Base-by-base conservation (phyloP, 1,139 yeast genomes). In the Candida sp. region DNA sequence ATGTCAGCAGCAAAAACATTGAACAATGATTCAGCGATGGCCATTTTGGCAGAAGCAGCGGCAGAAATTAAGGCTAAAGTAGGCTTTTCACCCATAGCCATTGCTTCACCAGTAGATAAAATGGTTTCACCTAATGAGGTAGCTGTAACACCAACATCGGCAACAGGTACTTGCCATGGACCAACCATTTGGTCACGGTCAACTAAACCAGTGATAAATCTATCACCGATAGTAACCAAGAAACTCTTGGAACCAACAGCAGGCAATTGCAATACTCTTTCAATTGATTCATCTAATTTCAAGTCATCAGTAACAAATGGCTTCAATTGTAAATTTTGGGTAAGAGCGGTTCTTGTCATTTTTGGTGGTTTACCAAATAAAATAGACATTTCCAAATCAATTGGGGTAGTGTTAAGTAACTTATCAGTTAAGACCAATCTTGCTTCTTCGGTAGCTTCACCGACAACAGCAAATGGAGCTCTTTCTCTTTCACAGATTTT, bases 151-250 rank as follows among this genome's bases (percentile, higher is more conserved):
- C 97, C 99, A 45, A 90, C 97, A 64, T 95, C 98, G n/a, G 99
- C 95, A 22, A 95, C 99, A 37, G 99, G 99, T 5, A 87, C 91
- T 75, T 95, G 99, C 98, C 99, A 95, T 59, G 99, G 99, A 38
- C 99, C 99, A 48, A 95, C 98, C 86, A 91, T 86, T 72, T 95
- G 99, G 63, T 95, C 99, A 63, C 99, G 84, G 58, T 95, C 98
- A 49, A 93, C 87, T 55, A 95, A 79, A 40, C 99, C 99, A 35
- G 98, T 93, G 48, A 95, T 95, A 27, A 95, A 80, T 70, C 99
- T 84, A 64, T 95, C 99, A 65, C 97, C 99, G 64, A 95, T 95
- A 12, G 99, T 93, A 61, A 95, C 87, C 58, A 95, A 77, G 76
- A 95, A 95, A 41, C 86, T 85, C 70, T 95, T 95, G 38, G 98